Base-by-base conservation (phyloP, 1,139 yeast species). In the Blastobotrys malaysiensis region DNA sequence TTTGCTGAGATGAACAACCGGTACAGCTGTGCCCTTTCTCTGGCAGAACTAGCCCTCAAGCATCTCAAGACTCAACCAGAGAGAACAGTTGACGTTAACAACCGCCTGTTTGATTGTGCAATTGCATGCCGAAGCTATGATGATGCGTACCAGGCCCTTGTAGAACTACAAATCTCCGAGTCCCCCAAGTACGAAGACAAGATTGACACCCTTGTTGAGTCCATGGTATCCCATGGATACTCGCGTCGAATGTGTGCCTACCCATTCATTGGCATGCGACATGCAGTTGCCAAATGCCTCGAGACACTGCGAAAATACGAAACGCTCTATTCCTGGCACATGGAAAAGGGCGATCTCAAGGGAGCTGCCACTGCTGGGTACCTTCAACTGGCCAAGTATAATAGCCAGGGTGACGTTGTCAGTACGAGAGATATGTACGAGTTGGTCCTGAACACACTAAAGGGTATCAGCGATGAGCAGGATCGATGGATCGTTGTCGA, bases 251-350 rank as follows among this genome's bases (percentile, higher is more conserved):
- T 70, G 44, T 60, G 65, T 44, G 53, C 63, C 43, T 65, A 65
- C 31, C 71, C 73, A 7, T 71, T 71, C 52, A 59, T 65, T 9
- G 72, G 72, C 1, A 50, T 69, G 52, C 57, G 65, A 2, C 55
- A 57, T 3, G 39, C 56, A 3, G 67, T 71, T 11, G 55, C 63
- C 5, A 51, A 54, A 5, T 55, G 61, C 11, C 52, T 70, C 27
- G 58, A 56, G 14, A 7, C 39, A 5, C 39, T 31, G 3, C 39
- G 39, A 11, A 31, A 31, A 31, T 31, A 31, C 16, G 39, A 31
- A n/a, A 20, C 16, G 9, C 55, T 68, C 31, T 70, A 70, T 51
- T 55, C 67, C 1, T 71, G 74, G 73, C 61, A 63, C 50, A 56
- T 69, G 16, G 67, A 61, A 51, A 67, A 64, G 20, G 69, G 68